Conservation (phyloP, 2,329 filamentous ascomycete species). For the Hortaea sp. region DNA sequence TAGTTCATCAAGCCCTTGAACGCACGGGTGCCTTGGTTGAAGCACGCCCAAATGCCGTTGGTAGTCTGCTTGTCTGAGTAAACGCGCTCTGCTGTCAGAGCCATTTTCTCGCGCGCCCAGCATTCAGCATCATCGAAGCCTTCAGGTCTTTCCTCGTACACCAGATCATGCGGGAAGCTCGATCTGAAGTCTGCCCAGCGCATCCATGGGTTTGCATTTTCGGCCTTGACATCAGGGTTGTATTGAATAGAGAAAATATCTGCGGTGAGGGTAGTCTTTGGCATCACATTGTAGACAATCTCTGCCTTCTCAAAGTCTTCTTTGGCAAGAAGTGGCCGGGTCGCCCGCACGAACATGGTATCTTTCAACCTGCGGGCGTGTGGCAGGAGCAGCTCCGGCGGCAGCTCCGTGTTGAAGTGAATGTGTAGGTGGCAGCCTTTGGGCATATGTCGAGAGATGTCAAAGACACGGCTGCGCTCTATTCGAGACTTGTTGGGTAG, state of each 20-base stretch:
- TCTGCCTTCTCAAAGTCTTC: constrained; percentile 45
- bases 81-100: constrained; percentile 12
- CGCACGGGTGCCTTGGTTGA: constrained; percentile 59
- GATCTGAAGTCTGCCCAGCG: constrained; percentile 35
- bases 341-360: constrained; percentile 62
- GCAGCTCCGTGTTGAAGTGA: constrained; percentile 67
- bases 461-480: constrained; percentile 46
- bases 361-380: constrained; percentile 39
- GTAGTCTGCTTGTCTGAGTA: constrained; percentile 17
- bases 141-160: constrained; percentile 3
- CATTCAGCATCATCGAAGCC: constrained; percentile 14
- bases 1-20: constrained; percentile 67
- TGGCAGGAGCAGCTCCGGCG: constrained; percentile 51
- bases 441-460: constrained; percentile 50
- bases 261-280: constrained; percentile 17
- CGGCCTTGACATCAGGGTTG: constrained; percentile 18
- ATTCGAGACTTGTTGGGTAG: constrained; percentile 35
- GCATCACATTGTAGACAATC: constrained; percentile 50
- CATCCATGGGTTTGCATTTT: constrained; percentile 30
- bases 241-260: constrained; percentile 45
- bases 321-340: constrained; percentile 34
- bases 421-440: constrained; percentile 66
- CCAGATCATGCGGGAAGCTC: constrained; percentile 27
- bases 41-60: constrained; percentile 46
- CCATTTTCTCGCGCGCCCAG: constrained; percentile 22